Evolutionary conservation across 2,329 filamentous ascomycete species (phyloP).

Genomic region (Trichophaea hybrida): DNA sequence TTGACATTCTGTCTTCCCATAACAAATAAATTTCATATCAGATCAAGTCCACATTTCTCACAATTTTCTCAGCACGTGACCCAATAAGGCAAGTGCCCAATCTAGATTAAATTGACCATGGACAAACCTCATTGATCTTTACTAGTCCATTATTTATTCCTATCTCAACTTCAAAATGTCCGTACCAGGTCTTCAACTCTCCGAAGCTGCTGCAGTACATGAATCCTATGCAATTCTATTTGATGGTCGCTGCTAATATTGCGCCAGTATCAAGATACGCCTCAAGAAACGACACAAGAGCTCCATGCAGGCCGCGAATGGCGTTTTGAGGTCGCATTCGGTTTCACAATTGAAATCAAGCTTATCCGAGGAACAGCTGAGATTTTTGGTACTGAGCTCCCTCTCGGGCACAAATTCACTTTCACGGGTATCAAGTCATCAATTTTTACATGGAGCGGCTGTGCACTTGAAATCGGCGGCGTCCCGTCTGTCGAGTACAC

Average conservation of each 20-base stretch:
- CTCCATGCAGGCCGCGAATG: constrained; percentile 58
- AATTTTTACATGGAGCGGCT: constrained; percentile 85
- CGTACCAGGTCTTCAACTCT: constrained; percentile 58
- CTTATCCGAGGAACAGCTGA: constrained; percentile 73
- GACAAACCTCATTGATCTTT: too few species aligned
- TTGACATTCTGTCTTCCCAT: too few species aligned
- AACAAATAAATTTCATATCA: too few species aligned
- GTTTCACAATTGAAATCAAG: constrained; percentile 40
- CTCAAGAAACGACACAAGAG: constrained; percentile 31
- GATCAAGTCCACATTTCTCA: too few species aligned
- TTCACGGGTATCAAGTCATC: constrained; percentile 74
- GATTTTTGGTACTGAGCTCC: constrained; percentile 88
- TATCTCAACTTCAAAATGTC: constrained; percentile 40
- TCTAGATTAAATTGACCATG: too few species aligned
- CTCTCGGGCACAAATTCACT: constrained; percentile 60
- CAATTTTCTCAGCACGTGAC: too few species aligned
- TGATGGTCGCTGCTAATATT: neutral
- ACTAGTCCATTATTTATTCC: too few species aligned
- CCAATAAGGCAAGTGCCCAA: too few species aligned
- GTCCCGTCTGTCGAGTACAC: constrained; percentile 41
- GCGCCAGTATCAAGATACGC: constrained; percentile 9
- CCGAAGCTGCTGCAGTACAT: constrained; percentile 42
- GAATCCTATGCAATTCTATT: constrained; percentile 26
- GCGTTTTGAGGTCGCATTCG: constrained; percentile 57
- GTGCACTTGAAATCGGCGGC: constrained; percentile 63